Evolutionary conservation across 139 green algal genomes (phyloP).

Genomic region (Edaphochlamys debaryana): DNA sequence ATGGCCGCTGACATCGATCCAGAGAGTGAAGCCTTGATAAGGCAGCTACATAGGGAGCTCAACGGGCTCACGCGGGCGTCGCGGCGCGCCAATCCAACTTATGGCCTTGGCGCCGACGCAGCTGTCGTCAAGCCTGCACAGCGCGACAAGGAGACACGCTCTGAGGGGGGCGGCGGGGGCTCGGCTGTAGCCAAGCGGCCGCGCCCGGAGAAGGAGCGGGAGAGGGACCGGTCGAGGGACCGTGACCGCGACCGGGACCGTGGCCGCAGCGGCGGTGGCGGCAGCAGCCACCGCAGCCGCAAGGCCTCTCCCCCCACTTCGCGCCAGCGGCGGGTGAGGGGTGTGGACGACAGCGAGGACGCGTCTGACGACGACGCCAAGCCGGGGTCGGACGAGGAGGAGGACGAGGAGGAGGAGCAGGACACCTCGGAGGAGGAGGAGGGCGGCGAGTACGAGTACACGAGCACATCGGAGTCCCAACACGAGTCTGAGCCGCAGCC

Average conservation of each 20-base stretch:
- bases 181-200: slow-evolving; percentile 23
- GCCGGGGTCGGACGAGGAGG: neutral
- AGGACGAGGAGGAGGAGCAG: neutral
- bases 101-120: neutral
- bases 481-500: slow-evolving; percentile 1
- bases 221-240: neutral
- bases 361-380: no score
- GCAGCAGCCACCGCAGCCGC: neutral
- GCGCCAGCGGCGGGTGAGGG: slow-evolving; percentile 5
- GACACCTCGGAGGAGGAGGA: neutral
- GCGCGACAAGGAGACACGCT: slow-evolving; percentile 18
- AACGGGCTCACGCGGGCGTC: slow-evolving; percentile 46
- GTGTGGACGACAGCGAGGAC: slow-evolving; percentile 29
- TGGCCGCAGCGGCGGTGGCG: neutral
- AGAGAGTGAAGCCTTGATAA: slow-evolving; percentile 18
- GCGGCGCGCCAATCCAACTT: neutral
- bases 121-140: neutral
- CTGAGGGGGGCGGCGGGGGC: neutral
- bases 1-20: slow-evolving; percentile 31
- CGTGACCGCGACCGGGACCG: neutral
- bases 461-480: neutral
- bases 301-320: neutral
- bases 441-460: neutral
- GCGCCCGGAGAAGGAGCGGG: slow-evolving; percentile 17
- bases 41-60: slow-evolving; percentile 49